phyloP scores from a whole-genome alignment of 805 yeast species.

The Spencermartinsiella europaea region DNA sequence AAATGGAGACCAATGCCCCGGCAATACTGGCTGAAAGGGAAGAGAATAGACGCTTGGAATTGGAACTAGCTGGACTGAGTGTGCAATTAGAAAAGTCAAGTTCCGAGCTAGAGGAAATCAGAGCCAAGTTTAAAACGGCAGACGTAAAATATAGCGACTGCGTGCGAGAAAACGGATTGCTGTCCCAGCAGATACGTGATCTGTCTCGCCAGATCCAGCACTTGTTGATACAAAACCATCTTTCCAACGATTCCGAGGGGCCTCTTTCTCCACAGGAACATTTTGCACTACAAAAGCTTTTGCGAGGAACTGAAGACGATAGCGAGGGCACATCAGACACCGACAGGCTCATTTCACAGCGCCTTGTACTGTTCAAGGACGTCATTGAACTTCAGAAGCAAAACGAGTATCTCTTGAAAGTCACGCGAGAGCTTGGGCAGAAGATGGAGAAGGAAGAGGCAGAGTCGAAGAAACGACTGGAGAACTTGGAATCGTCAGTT shows the following conservation, averaged over 20 bases:
- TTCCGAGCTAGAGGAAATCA: slow-evolving; percentile 35
- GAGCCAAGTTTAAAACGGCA: slow-evolving; percentile 27
- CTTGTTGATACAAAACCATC: slow-evolving; percentile 53
- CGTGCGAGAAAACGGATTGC: slow-evolving; percentile 42
- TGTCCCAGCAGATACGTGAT: slow-evolving; percentile 60
- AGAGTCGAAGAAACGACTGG: slow-evolving; percentile 19
- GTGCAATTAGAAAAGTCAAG: slow-evolving; percentile 41
- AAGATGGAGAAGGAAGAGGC: slow-evolving; percentile 63
- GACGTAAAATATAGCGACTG: slow-evolving; percentile 37
- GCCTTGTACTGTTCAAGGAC: slow-evolving; percentile 65
- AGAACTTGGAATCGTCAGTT: slow-evolving; percentile 29
- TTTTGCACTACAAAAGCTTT: slow-evolving; percentile 54
- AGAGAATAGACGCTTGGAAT: slow-evolving; percentile 51
- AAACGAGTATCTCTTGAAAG: slow-evolving; percentile 65
- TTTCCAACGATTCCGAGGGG: slow-evolving; percentile 51
- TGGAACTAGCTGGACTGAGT: slow-evolving; percentile 50
- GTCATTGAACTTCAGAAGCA: slow-evolving; percentile 65
- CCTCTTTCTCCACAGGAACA: slow-evolving; percentile 65
- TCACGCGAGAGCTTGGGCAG: slow-evolving; percentile 66
- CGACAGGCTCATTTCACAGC: slow-evolving; percentile 38
- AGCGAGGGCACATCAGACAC: slow-evolving; percentile 53
- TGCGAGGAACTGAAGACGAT: slow-evolving; percentile 26
- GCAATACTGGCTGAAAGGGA: slow-evolving; percentile 61
- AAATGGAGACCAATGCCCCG: slow-evolving; percentile 76
- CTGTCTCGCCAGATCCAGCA: slow-evolving; percentile 78